These are phyloP conservation scores for Articulospora tetracladia DNA, from an alignment of 495 filamentous ascomycete genomes.

Conservation along the genomic window DNA sequence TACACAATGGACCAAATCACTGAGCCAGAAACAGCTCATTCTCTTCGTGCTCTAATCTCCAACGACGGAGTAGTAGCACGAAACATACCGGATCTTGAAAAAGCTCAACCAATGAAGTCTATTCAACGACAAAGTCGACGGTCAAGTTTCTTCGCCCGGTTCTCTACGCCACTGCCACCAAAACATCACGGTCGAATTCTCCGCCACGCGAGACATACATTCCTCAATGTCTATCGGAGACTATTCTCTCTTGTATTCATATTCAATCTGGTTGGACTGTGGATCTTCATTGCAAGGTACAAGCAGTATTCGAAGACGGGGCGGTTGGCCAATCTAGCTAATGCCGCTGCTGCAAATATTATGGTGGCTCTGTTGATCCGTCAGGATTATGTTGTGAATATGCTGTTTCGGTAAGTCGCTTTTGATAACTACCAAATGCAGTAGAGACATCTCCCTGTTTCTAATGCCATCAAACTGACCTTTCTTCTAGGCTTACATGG, in stretches of 20 bases:
- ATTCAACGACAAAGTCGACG: not conserved
- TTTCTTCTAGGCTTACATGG: constrained; percentile 39
- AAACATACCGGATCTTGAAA: not conserved
- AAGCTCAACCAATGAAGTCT: not conserved
- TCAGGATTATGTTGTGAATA: constrained; percentile 73
- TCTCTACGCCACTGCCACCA: not conserved
- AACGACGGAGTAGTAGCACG: not conserved
- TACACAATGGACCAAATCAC: not conserved
- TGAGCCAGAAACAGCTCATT: not conserved
- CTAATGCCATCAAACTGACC: not conserved
- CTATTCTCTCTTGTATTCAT: constrained; percentile 18
- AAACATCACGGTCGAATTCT: constrained; percentile 2
- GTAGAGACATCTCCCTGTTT: not conserved
- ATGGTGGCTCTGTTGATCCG: constrained; percentile 54
- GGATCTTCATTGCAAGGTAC: not conserved
- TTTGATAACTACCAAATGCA: too few species aligned
- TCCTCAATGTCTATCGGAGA: constrained; percentile 18
- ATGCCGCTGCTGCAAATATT: constrained; percentile 45
- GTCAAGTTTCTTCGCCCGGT: not conserved
- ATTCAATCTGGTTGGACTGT: constrained; percentile 13
- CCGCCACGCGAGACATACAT: constrained; percentile 10
- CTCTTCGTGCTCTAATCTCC: too few species aligned
- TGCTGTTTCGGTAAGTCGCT: constrained; percentile 47
- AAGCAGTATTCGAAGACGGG: not conserved
- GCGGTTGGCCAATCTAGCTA: constrained; percentile 19